phyloP scores from a whole-genome alignment of 2,329 filamentous ascomycete genomes.

The Hypoxylon sp. region DNA sequence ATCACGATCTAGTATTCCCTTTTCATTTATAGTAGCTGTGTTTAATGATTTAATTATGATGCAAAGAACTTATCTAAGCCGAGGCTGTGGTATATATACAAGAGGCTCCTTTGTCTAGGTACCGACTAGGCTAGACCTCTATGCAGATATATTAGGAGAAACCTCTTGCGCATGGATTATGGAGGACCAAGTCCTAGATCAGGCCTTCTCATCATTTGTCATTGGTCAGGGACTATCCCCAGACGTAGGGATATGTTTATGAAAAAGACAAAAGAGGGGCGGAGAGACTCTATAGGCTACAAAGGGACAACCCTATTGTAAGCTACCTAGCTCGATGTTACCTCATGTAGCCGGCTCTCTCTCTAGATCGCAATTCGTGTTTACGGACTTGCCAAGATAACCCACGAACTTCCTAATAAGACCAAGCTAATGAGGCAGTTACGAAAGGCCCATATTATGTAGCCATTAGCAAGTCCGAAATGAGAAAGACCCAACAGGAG shows the following conservation, averaged over 20 bases:
- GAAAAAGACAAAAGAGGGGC: background rate
- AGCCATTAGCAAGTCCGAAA: conserved; percentile 13
- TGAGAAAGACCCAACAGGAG: conserved; percentile 15
- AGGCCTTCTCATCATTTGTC: background rate
- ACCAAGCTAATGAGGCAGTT: conserved; percentile 36
- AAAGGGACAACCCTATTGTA: too few relatives aligned
- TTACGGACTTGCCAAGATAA: conserved; percentile 33
- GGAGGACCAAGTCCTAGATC: background rate
- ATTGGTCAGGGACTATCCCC: background rate
- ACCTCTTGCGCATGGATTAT: background rate
- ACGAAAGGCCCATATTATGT: conserved; percentile 2
- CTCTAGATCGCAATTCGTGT: conserved; percentile 1
- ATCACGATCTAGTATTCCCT: too few relatives aligned
- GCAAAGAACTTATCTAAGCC: too few relatives aligned
- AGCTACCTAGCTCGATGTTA: background rate
- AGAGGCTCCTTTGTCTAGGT: too few relatives aligned
- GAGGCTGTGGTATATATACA: too few relatives aligned
- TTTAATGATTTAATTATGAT: too few relatives aligned
- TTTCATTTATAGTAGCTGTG: too few relatives aligned
- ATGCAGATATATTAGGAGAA: too few relatives aligned
- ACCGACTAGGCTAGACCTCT: too few relatives aligned
- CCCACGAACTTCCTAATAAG: background rate
- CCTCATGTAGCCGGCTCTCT: background rate
- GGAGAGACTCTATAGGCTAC: too few relatives aligned
- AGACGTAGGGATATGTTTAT: background rate